Percentiles rank a stretch among this genome's conserved stretches.
Evolutionary conservation across 1,284 basidiomycete genomes (phyloP).

Genomic region (Erythrobasidium hasegawianum): DNA sequence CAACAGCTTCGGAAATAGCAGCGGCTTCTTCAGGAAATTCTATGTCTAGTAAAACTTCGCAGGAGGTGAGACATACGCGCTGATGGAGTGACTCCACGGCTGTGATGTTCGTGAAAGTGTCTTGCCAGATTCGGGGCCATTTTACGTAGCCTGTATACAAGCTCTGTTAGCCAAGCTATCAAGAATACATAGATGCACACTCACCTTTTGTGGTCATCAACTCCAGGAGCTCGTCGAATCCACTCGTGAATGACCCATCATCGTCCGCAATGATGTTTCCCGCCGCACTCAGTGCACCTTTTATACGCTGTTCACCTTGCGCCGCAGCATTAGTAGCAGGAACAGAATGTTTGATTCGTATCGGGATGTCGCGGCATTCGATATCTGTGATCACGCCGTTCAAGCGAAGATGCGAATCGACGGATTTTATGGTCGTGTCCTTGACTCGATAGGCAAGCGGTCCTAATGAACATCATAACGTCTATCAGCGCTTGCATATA

Average conservation of each 20-base stretch:
- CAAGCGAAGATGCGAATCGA: conserved; percentile 31
- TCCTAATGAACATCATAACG: conserved; percentile 6
- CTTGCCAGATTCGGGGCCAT: conserved; percentile 33
- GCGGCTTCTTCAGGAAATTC: conserved; percentile 34
- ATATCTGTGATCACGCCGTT: conserved; percentile 27
- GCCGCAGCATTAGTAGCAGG: background rate
- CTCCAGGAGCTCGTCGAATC: conserved; percentile 21
- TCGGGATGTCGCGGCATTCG: conserved; percentile 14
- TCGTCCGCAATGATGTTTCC: conserved; percentile 6
- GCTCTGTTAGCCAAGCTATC: background rate
- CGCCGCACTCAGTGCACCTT: background rate
- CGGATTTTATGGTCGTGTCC: conserved; percentile 27
- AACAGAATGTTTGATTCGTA: conserved; percentile 11
- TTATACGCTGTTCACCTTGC: background rate
- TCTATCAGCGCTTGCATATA: background rate
- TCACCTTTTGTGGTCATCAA: conserved; percentile 20
- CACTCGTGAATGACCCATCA: conserved; percentile 16
- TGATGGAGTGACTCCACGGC: conserved; percentile 23
- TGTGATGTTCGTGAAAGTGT: conserved; percentile 26
- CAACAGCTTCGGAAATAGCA: conserved; percentile 23
- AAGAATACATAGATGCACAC: background rate
- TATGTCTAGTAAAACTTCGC: conserved; percentile 27
- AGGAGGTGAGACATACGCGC: conserved; percentile 20
- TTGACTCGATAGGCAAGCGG: conserved; percentile 27
- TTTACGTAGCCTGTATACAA: conserved; percentile 24